Base-by-base conservation (phyloP, 345 rosid genomes). In the Brassica incana region DNA sequence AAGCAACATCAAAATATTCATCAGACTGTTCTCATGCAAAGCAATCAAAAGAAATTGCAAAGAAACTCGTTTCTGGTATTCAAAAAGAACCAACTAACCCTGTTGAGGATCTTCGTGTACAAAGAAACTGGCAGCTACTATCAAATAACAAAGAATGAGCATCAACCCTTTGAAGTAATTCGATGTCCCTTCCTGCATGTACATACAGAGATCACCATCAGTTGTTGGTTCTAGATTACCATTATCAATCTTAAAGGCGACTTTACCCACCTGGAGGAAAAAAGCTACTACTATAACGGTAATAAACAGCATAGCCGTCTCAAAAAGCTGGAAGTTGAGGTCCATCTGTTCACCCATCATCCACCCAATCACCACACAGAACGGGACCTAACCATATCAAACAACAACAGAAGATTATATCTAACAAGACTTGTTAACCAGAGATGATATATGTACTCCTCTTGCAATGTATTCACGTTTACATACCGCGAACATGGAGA, bases 401-500 rank as follows among this genome's bases (percentile, higher is more conserved):
- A 7, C 8, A 71, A 11, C 45, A 74, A 69, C 18, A 36, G 5
- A 12, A 16, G 36, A 27, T 67, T 23, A 23, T 63, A 80, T 9
- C n/a, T 3, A 56, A 32, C 64, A 65, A 29, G 65, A 20, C 73
- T 65, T 63, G 4, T 52, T 15, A 30, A 11, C 61, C 59, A 66
- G 12, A 77, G n/a, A 77, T 76, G 63, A 75, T 29, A 75, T 9
- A 75, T 43, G 12, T 11, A 69, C 59, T 30, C 29, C 67, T 67
- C 59, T 43, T 52, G 20, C 23, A 81, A 45, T 72, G 14, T 50
- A 60, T 23, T 20, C 5, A 12, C 12, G 79, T 66, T 66, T 50
- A 77, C 95, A 33, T 88, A 95, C 99, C 84, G 89, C 98, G 64
- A 95, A 95, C 99, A 95, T 93, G 54, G 99, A 86, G 70, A 95